Evolutionary conservation across 1,284 basidiomycete species (phyloP), one percentile per base, ranked within the genome.

Genomic region (Cryptococcus maquisensis): DNA sequence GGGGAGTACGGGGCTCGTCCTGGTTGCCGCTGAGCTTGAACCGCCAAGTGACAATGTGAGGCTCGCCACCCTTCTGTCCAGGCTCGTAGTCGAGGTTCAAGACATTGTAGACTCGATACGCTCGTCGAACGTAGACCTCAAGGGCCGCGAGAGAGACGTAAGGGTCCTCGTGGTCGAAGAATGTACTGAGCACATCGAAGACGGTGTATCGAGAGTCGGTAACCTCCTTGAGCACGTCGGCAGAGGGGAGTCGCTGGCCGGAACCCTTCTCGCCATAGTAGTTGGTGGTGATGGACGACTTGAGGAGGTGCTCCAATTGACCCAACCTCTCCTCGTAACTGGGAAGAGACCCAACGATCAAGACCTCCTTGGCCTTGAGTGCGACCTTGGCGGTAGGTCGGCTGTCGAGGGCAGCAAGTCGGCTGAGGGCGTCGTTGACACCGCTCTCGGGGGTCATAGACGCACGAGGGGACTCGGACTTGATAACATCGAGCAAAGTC

Each of bases 121-220:
- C 93, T 47, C 73, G 71, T 56, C 94, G 86, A 53, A 98, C 85
- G 74, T 98, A 98, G 37, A 96, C 93, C 77, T 98, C 94, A 52
- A 98, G 85, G 9, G 96, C 87, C 69, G 95, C 96, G 45, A 96
- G 83, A 24, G 86, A 84, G 58, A 98, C 84, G 81, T 87, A 86
- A 47, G 86, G 82, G 66, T 97, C 91, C 35, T 81, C 74, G 71
- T 93, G 87, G 60, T 84, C 85, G 82, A 98, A 98, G 83, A 99
- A 99, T 13, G 89, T 83, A 16, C 93, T 90, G 54, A 99, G 82
- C 12, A 99, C 96, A 71, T 99, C 95, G 76, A 88, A 99, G 32
- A 98, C 94, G 21, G 91, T 95, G 79, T 94, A 96, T 56, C 90
- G 84, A 26, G 93, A 97, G 78, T 99, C 96, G 62, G 88, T 90